phyloP scores from a whole-genome alignment of 2,329 filamentous ascomycete species.

The Sarocladium strictum region DNA sequence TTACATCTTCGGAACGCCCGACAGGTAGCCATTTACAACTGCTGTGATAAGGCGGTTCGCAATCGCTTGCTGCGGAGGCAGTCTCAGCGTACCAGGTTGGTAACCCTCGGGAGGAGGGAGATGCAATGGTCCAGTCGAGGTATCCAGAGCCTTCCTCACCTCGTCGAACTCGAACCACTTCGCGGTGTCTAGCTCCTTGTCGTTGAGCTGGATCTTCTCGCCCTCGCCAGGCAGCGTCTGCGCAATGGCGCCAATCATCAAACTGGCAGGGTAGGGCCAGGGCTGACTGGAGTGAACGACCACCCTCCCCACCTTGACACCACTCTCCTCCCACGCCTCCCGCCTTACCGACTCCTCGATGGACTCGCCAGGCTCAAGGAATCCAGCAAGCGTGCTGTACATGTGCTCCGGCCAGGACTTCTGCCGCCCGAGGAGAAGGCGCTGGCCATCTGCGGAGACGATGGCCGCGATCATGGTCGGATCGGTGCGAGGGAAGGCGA shows the following conservation, averaged over 20 bases:
- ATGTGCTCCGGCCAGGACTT: conserved; percentile 77
- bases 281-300: conserved; percentile 80
- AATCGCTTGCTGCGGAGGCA: conserved; percentile 86
- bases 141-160: conserved; percentile 64
- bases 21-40: conserved; percentile 69
- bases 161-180: conserved; percentile 84
- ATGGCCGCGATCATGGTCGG: conserved; percentile 95
- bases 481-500: conserved; percentile 87
- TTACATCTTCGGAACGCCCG: conserved; percentile 46
- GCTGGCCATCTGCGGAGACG: conserved; percentile 70
- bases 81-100: conserved; percentile 67
- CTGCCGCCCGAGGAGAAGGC: conserved; percentile 76
- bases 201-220: conserved; percentile 79
- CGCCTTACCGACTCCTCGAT: conserved; percentile 78
- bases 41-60: conserved; percentile 82
- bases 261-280: conserved; percentile 78
- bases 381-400: conserved; percentile 86
- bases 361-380: conserved; percentile 79
- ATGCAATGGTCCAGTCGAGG: conserved; percentile 60
- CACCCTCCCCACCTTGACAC: conserved; percentile 69
- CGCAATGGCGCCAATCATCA: conserved; percentile 85
- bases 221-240: conserved; percentile 68
- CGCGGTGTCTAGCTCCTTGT: conserved; percentile 85
- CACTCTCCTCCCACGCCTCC: conserved; percentile 83
- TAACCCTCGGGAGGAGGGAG: conserved; percentile 60